These are phyloP conservation scores for Ganoderma sp. DNA, from an alignment of 1,284 basidiomycete species.

Conservation along the genomic window DNA sequence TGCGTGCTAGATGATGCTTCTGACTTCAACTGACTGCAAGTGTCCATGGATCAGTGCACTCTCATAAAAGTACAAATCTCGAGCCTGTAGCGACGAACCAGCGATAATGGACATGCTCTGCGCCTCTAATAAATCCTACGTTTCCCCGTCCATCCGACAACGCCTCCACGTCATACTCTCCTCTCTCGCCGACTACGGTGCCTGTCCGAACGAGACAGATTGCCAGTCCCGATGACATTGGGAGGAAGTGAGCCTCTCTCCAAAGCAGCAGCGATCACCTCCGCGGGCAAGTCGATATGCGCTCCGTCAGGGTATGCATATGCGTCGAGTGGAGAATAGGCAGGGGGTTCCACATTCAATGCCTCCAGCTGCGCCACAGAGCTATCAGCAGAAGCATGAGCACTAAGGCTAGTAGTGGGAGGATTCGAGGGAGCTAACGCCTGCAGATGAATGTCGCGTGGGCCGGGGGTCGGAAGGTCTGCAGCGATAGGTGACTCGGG, in stretches of 20 bases:
- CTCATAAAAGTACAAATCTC: constrained; percentile 33
- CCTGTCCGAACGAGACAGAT: constrained; percentile 57
- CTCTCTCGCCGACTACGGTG: constrained; percentile 61
- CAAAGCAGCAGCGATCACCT: constrained; percentile 79
- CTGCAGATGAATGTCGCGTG: constrained; percentile 79
- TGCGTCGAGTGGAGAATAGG: constrained; percentile 83
- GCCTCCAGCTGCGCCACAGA: constrained; percentile 29
- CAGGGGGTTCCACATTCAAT: constrained; percentile 63
- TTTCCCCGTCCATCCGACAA: background rate
- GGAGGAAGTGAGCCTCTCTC: constrained; percentile 69
- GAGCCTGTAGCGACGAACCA: constrained; percentile 31
- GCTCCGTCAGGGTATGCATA: constrained; percentile 81
- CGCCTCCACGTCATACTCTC: constrained; percentile 32
- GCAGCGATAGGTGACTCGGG: constrained; percentile 76
- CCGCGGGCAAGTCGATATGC: constrained; percentile 81
- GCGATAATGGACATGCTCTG: constrained; percentile 22
- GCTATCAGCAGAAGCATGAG: constrained; percentile 30
- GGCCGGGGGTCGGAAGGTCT: constrained; percentile 79
- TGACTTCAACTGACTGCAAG: constrained; percentile 27
- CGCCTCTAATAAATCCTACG: constrained; percentile 11
- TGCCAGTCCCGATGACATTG: constrained; percentile 53
- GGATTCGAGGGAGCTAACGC: constrained; percentile 52
- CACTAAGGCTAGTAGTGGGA: constrained; percentile 21
- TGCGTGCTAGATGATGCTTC: constrained; percentile 29
- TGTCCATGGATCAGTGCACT: constrained; percentile 30